Evolutionary conservation across 1,284 basidiomycete species (phyloP).

Genomic region (Boletus sp.): DNA sequence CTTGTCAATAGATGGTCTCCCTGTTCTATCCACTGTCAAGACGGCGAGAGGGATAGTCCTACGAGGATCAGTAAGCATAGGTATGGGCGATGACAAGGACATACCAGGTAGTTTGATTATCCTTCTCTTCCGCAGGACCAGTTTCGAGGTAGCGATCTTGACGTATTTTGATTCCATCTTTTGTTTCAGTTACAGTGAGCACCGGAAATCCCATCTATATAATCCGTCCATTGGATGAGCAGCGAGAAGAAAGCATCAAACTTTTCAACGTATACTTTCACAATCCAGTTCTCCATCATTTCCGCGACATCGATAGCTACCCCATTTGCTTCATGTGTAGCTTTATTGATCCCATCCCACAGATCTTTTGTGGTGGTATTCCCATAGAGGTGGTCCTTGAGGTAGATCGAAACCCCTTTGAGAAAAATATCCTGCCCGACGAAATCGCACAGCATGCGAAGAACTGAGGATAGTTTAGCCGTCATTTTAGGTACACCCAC

Average conservation of each 20-base stretch:
- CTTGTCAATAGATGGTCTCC: slow-evolving; percentile 61
- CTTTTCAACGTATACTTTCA: slow-evolving; percentile 50
- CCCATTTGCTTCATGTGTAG: slow-evolving; percentile 48
- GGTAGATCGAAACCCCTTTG: slow-evolving; percentile 86
- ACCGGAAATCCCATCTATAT: slow-evolving; percentile 81
- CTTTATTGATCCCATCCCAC: slow-evolving; percentile 83
- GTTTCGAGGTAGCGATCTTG: slow-evolving; percentile 94
- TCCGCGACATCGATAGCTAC: slow-evolving; percentile 61
- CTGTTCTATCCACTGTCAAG: slow-evolving; percentile 57
- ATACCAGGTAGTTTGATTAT: slow-evolving; percentile 90
- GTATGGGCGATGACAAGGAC: slow-evolving; percentile 5
- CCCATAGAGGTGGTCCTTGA: slow-evolving; percentile 82
- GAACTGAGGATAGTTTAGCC: slow-evolving; percentile 44
- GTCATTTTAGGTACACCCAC: neutral
- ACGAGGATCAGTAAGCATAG: neutral
- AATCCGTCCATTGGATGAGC: slow-evolving; percentile 1
- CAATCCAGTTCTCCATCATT: slow-evolving; percentile 93
- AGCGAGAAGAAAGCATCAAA: neutral
- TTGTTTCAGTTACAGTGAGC: slow-evolving; percentile 78
- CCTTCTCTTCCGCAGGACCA: slow-evolving; percentile 72
- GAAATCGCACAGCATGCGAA: slow-evolving; percentile 88
- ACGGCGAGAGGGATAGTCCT: slow-evolving; percentile 83
- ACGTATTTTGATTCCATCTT: slow-evolving; percentile 67
- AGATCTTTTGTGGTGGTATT: slow-evolving; percentile 87
- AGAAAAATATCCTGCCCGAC: slow-evolving; percentile 90